Conservation (phyloP, 2,329 filamentous ascomycete genomes). For the Samsoniella hepiali region DNA sequence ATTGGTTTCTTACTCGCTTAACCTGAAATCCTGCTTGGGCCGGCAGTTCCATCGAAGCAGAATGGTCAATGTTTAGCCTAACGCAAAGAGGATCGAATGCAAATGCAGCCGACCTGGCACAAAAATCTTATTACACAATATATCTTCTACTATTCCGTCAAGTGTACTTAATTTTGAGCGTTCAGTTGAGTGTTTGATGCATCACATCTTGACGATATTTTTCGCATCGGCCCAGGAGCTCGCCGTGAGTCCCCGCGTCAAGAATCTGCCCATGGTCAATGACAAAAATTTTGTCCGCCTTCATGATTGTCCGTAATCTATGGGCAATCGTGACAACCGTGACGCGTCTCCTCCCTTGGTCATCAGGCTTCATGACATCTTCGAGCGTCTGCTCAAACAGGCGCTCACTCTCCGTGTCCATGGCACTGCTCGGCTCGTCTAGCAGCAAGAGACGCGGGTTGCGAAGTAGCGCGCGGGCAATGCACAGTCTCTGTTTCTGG, state of each 20-base stretch:
- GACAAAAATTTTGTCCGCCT: constrained; percentile 43
- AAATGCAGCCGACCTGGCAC: not conserved
- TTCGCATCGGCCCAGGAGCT: constrained; percentile 7
- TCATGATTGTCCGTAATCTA: constrained; percentile 42
- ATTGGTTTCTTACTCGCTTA: not conserved
- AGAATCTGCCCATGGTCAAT: constrained; percentile 39
- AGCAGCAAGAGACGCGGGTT: constrained; percentile 63
- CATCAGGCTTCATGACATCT: constrained; percentile 33
- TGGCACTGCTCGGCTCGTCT: constrained; percentile 66
- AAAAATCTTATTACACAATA: not conserved
- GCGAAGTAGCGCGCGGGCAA: constrained; percentile 64
- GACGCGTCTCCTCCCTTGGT: constrained; percentile 25
- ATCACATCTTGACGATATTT: constrained; percentile 12
- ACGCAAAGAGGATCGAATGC: not conserved
- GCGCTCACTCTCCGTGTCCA: constrained; percentile 60
- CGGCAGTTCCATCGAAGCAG: not conserved
- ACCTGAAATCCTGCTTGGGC: not conserved
- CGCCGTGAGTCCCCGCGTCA: constrained; percentile 35
- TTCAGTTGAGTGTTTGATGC: constrained; percentile 12
- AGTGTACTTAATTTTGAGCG: not conserved
- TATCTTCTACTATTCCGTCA: not conserved
- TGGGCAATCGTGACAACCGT: constrained; percentile 45
- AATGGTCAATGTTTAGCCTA: not conserved
- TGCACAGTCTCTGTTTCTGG: constrained; percentile 66
- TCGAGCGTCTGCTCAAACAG: constrained; percentile 58